Evolutionary conservation across 108 stramenopile genomes (phyloP).

Genomic region (Cylindrotheca closterium): DNA sequence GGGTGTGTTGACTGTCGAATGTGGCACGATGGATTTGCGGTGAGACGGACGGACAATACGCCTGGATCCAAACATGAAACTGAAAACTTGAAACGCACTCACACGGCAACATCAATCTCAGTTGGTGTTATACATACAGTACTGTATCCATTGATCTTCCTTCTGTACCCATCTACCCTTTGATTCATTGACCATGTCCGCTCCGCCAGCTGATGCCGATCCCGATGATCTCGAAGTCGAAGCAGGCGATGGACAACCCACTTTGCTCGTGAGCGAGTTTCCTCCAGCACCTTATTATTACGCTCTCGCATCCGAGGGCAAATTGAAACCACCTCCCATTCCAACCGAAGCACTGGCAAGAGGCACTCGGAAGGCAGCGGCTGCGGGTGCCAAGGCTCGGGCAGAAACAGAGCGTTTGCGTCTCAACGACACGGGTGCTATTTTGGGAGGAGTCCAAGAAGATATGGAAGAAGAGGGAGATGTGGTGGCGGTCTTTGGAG

Average conservation of each 20-base stretch:
- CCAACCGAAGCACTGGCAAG: conserved; percentile 69
- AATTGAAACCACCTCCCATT: conserved; percentile 59
- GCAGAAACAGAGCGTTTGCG: conserved; percentile 51
- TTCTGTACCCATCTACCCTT: no score
- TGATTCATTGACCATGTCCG: conserved; percentile 19
- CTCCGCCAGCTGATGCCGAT: conserved; percentile 5
- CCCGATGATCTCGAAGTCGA: conserved; percentile 26
- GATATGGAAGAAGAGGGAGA: conserved; percentile 68
- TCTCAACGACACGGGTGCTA: conserved; percentile 42
- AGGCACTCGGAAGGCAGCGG: conserved; percentile 62
- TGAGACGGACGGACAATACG: no score
- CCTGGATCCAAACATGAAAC: no score
- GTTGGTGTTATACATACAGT: no score
- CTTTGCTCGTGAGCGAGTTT: conserved; percentile 75
- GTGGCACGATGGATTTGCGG: no score
- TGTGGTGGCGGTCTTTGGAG: conserved; percentile 82
- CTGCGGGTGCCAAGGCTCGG: conserved; percentile 42
- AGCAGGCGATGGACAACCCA: conserved; percentile 42
- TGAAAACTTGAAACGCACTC: no score
- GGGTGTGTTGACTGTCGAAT: no score
- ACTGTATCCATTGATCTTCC: no score
- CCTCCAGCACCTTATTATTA: conserved; percentile 86
- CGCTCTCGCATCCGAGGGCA: conserved; percentile 39
- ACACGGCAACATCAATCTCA: no score
- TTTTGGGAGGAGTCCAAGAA: conserved; percentile 41